Evolutionary conservation across 2,329 filamentous ascomycete genomes (phyloP).

Genomic region (Claviceps sorghi): DNA sequence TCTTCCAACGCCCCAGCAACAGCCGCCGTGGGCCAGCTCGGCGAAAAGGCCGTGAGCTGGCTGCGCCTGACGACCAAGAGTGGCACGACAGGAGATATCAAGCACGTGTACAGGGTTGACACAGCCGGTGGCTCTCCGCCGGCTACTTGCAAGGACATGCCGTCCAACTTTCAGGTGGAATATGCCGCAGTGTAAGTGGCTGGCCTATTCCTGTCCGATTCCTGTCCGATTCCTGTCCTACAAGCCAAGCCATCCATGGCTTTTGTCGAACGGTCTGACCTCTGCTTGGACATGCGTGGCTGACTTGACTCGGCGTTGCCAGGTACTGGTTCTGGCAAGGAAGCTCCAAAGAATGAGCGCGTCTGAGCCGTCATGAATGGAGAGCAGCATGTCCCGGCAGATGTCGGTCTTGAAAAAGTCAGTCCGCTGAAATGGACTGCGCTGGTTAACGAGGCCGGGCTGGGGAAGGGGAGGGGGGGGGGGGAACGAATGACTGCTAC

Average conservation of each 20-base stretch:
- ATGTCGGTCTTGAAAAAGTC: background rate
- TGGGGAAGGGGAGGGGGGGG: too few species aligned
- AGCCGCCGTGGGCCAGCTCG: constrained; percentile 43
- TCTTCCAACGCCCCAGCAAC: constrained; percentile 46
- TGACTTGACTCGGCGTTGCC: background rate
- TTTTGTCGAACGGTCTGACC: too few species aligned
- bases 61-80: constrained; percentile 49
- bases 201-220: background rate
- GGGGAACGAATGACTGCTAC: background rate
- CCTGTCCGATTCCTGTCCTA: constrained; percentile 9
- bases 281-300: background rate
- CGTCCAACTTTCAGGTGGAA: constrained; percentile 52
- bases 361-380: background rate
- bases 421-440: background rate
- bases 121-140: constrained; percentile 73
- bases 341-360: background rate
- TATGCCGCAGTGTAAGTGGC: constrained; percentile 71
- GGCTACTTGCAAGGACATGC: constrained; percentile 52
- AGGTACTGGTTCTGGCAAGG: constrained; percentile 26
- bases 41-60: constrained; percentile 64
- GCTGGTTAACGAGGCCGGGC: too few species aligned
- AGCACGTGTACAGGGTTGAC: constrained; percentile 68
- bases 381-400: background rate
- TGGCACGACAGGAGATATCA: constrained; percentile 44
- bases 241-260: background rate